Evolutionary conservation across 495 filamentous ascomycete species (phyloP).

Genomic region (Sphaerosporella brunnea): DNA sequence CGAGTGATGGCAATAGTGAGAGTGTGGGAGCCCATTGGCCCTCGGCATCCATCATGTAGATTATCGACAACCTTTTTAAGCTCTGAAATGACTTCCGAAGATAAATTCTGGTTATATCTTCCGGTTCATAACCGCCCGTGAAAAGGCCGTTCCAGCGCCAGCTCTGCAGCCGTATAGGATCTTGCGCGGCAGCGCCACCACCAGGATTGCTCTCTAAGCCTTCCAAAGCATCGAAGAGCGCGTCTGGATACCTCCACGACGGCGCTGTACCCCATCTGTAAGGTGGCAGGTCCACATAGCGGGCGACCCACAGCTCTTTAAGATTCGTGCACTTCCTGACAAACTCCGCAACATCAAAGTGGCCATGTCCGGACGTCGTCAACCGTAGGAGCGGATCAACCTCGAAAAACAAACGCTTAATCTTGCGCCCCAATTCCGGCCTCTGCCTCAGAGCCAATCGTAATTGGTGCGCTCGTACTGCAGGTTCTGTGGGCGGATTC

Average conservation of each 20-base stretch:
- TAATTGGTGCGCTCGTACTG: slow-evolving; percentile 9
- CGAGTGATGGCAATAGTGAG: neutral
- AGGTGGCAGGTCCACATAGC: slow-evolving; percentile 6
- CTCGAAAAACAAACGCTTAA: slow-evolving; percentile 12
- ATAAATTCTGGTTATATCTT: neutral
- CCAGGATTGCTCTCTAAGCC: neutral
- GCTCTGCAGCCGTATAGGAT: neutral
- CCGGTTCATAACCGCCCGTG: no score
- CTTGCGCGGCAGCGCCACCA: neutral
- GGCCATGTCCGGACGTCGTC: neutral
- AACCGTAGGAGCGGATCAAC: slow-evolving; percentile 12
- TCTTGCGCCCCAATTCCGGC: slow-evolving; percentile 8
- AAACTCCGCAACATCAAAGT: slow-evolving; percentile 16
- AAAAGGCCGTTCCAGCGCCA: slow-evolving; percentile 4
- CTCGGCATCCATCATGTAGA: neutral
- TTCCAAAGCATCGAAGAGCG: slow-evolving; percentile 1
- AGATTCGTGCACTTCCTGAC: slow-evolving; percentile 6
- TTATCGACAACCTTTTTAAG: neutral
- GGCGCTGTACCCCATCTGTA: neutral
- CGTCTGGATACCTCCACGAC: neutral
- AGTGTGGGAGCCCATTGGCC: neutral
- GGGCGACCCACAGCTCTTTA: slow-evolving; percentile 8
- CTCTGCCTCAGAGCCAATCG: slow-evolving; percentile 4
- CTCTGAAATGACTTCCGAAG: neutral
- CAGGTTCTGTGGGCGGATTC: slow-evolving; percentile 9